Evolutionary conservation across 192 early-diverging fungal genomes (phyloP).

Genomic region (Coemansia sp.): DNA sequence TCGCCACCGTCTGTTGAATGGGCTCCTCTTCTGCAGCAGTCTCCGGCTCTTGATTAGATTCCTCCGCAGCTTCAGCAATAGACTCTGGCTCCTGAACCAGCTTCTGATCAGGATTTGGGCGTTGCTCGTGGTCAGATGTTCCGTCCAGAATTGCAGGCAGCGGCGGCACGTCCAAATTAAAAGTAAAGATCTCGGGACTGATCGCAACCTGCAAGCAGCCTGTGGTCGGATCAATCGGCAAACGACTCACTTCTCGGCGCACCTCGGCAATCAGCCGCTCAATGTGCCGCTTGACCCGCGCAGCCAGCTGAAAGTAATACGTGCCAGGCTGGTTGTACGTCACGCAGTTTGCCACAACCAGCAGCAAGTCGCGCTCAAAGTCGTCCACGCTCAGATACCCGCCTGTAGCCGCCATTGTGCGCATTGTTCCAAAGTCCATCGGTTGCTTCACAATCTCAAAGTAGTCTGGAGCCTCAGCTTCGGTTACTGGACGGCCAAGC

Average conservation of each 20-base stretch:
- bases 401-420: conserved; percentile 56
- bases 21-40: neutral
- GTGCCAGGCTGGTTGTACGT: conserved; percentile 50
- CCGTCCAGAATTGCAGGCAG: conserved; percentile 1
- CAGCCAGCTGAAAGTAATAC: conserved; percentile 44
- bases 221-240: conserved; percentile 40
- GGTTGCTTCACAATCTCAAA: conserved; percentile 64
- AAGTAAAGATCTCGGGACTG: conserved; percentile 32
- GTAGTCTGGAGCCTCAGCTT: conserved; percentile 74
- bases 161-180: conserved; percentile 11
- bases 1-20: neutral
- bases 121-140: neutral
- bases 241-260: neutral
- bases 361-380: conserved; percentile 56
- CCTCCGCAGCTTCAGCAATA: neutral
- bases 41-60: too few relatives aligned
- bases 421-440: conserved; percentile 76
- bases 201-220: conserved; percentile 26
- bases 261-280: conserved; percentile 27
- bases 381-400: conserved; percentile 60
- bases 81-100: neutral
- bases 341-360: conserved; percentile 48
- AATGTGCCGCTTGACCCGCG: conserved; percentile 29
- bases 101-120: neutral
- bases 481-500: conserved; percentile 70